Base-by-base conservation (phyloP, 2,329 filamentous ascomycete species). In the Diplodia scrobiculata region DNA sequence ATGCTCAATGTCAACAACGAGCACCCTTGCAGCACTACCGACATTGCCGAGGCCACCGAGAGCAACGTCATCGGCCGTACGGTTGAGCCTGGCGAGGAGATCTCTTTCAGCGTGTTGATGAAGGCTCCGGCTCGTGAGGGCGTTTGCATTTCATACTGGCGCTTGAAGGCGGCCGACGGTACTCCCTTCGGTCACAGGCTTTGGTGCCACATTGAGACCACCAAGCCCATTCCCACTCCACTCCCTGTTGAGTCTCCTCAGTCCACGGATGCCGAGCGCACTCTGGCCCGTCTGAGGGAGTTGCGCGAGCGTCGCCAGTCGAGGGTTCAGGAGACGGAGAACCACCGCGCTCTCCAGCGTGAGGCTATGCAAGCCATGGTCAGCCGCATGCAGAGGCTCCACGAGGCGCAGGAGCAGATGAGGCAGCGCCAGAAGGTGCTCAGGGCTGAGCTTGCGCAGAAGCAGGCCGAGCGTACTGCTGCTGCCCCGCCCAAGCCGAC, bases 61-160 rank as follows among this genome's bases (percentile, higher is more conserved):
- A 96, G 91, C 75, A 95, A 92, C 63, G 84, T 90, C 66, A 87
- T 91, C 76, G 85, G 87, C 68, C 82, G 84, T 29, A 79, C 88
- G 21, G 83, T 98, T 47, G 83, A 86, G 63, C 87, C 91, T 45
- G 92, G 91, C 34, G 85, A 94, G 75, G 86, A 89, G 72, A 86
- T 88, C 67, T 82, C 89, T 25, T 99, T 99, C 81, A 91, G 90
- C 45, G 90, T 97, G 41, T 82, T 89, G 50, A 87, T 99, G 77
- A 91, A 92, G 77, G 91, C 92, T 19, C 92, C 94, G 17, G 79
- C 82, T 63, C 90, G 90, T 58, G 80, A 87, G 65, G 93, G 94
- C 65, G 91, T 89, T 77, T 84, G 89, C 67, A 95, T 97, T 73
- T 98, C 95, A 1, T 97, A 97, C 84, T 99, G 95, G 95, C 92